Conservation (phyloP, 1,284 basidiomycete species). For the Tilletia walkeri region DNA sequence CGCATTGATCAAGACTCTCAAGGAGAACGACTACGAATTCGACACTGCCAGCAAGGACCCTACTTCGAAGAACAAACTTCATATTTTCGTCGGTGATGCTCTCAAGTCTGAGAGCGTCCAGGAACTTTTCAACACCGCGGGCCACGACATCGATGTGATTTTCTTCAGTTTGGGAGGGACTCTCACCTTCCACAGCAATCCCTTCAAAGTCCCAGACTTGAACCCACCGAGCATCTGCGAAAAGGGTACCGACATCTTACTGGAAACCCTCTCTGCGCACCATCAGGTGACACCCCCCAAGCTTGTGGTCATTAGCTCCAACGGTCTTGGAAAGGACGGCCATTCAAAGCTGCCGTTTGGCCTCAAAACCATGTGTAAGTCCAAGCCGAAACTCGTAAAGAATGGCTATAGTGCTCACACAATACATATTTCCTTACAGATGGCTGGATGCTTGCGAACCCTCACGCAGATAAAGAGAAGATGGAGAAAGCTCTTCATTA, state of each 20-base stretch:
- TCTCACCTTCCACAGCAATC: constrained; percentile 1
- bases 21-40: constrained; percentile 1
- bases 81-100: constrained; percentile 7
- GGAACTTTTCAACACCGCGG: not conserved
- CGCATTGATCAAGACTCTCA: not conserved
- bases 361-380: not conserved
- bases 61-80: not conserved
- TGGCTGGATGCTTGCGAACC: constrained; percentile 6
- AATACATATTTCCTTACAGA: not conserved
- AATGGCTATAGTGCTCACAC: not conserved
- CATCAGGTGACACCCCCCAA: not conserved
- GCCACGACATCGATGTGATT: constrained; percentile 1
- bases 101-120: not conserved
- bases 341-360: not conserved
- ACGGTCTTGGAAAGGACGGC: constrained; percentile 4
- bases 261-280: not conserved
- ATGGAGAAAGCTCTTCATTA: constrained; percentile 4
- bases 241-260: not conserved
- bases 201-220: not conserved
- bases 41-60: not conserved
- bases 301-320: not conserved
- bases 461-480: constrained; percentile 3
- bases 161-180: not conserved
- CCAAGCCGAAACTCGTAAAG: not conserved
- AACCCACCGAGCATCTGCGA: not conserved